Conservation (phyloP, 164 flowering plant species). For the Kalanchoe fedtschenkoi region DNA sequence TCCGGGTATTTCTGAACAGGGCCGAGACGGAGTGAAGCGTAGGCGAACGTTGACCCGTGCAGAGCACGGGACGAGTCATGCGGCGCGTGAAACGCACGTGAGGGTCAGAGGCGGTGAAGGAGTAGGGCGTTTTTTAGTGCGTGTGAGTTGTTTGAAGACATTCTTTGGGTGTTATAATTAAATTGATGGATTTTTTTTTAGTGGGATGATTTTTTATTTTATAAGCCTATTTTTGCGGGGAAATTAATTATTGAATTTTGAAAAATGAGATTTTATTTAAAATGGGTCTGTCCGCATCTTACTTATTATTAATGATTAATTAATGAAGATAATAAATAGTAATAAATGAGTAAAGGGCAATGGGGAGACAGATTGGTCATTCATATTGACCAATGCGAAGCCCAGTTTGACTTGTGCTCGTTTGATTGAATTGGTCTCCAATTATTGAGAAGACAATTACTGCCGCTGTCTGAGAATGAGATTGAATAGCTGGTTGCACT, state of each 20-base stretch:
- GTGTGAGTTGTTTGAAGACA: too few species aligned
- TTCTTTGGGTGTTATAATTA: too few species aligned
- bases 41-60: conserved; percentile 3
- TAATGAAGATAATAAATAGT: neutral
- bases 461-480: too few species aligned
- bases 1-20: neutral
- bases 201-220: neutral
- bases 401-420: neutral
- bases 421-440: too few species aligned
- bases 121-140: too few species aligned
- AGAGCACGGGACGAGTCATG: neutral
- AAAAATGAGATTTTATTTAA: neutral
- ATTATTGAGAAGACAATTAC: too few species aligned
- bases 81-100: neutral
- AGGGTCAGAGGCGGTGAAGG: neutral
- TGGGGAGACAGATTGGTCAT: neutral
- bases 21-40: too few species aligned
- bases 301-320: neutral
- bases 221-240: neutral
- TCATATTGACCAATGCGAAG: neutral
- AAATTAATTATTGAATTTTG: neutral
- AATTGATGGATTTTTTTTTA: neutral
- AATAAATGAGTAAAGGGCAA: neutral
- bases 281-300: neutral
- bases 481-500: too few species aligned